A percentile compares a stretch with the other conserved stretches of the same genome.
Conservation (phyloP, 192 early-diverging fungal genomes). For the Martensiomyces pterosporus region DNA sequence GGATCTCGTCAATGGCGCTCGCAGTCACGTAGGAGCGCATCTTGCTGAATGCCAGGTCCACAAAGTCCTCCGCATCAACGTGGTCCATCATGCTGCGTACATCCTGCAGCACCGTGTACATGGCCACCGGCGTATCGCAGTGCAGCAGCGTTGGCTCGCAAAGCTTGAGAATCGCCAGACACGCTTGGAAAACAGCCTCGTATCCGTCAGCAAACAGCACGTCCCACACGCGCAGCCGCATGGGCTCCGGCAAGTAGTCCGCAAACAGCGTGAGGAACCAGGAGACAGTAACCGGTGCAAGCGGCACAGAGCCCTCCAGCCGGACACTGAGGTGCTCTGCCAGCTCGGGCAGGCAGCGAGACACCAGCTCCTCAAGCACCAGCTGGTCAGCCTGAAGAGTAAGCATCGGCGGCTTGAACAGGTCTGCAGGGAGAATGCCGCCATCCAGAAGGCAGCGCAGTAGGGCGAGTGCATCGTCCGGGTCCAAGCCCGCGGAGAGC, state of each 20-base stretch:
- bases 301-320: slow-evolving; percentile 29
- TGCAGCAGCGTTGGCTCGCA: slow-evolving; percentile 42
- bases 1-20: slow-evolving; percentile 15
- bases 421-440: slow-evolving; percentile 46
- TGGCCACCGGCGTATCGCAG: slow-evolving; percentile 42
- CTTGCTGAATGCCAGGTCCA: slow-evolving; percentile 18
- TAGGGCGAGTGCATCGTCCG: slow-evolving; percentile 47
- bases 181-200: slow-evolving; percentile 48
- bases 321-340: slow-evolving; percentile 37
- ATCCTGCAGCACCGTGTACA: slow-evolving; percentile 52
- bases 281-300: slow-evolving; percentile 53
- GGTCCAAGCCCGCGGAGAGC: slow-evolving; percentile 44
- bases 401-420: slow-evolving; percentile 53
- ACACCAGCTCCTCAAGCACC: slow-evolving; percentile 50
- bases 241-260: slow-evolving; percentile 47
- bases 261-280: slow-evolving; percentile 57
- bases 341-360: slow-evolving; percentile 49
- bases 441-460: slow-evolving; percentile 46
- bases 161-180: slow-evolving; percentile 49
- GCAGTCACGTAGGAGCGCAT: slow-evolving; percentile 4
- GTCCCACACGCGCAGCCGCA: slow-evolving; percentile 55
- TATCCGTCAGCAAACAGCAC: slow-evolving; percentile 54
- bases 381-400: slow-evolving; percentile 52
- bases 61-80: slow-evolving; percentile 47
- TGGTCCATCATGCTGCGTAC: slow-evolving; percentile 35